phyloP scores from a whole-genome alignment of 768 basidiomycete genomes.

The Phaeotremella skinneri region DNA sequence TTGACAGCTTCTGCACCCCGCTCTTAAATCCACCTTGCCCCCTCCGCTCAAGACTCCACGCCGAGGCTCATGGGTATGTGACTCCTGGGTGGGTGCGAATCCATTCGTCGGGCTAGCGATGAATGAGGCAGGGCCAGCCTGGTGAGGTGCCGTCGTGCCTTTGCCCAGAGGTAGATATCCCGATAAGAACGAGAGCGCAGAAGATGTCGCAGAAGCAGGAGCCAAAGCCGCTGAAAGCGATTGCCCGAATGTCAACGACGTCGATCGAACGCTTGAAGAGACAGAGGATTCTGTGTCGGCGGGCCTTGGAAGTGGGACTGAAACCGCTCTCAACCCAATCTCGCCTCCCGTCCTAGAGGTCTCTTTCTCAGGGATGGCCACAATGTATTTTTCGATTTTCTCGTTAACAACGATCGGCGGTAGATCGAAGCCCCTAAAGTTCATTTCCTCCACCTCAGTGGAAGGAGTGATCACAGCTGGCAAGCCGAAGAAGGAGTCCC shows the following conservation, averaged over 20 bases:
- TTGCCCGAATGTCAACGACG: background rate
- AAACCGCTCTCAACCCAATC: background rate
- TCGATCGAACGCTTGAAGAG: background rate
- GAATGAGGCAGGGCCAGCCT: too few species aligned
- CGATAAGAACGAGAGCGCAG: constrained; percentile 14
- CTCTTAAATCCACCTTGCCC: constrained; percentile 6
- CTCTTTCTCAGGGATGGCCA: background rate
- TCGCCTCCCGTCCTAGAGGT: background rate
- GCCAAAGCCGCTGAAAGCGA: background rate
- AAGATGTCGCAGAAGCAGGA: background rate
- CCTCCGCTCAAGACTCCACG: background rate
- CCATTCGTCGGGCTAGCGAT: too few species aligned
- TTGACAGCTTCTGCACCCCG: constrained; percentile 7
- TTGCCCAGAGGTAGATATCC: constrained; percentile 10
- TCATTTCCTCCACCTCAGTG: background rate
- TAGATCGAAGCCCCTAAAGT: constrained; percentile 8
- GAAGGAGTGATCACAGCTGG: background rate
- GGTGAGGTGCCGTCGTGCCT: too few species aligned
- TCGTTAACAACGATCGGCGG: constrained; percentile 6
- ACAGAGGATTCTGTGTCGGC: background rate
- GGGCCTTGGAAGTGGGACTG: background rate
- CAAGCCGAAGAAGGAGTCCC: constrained; percentile 23
- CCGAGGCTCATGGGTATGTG: background rate
- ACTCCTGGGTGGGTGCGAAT: too few species aligned
- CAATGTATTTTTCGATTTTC: background rate